Conservation (phyloP, 805 yeast species). For the Zygoascus bituminiphila region DNA sequence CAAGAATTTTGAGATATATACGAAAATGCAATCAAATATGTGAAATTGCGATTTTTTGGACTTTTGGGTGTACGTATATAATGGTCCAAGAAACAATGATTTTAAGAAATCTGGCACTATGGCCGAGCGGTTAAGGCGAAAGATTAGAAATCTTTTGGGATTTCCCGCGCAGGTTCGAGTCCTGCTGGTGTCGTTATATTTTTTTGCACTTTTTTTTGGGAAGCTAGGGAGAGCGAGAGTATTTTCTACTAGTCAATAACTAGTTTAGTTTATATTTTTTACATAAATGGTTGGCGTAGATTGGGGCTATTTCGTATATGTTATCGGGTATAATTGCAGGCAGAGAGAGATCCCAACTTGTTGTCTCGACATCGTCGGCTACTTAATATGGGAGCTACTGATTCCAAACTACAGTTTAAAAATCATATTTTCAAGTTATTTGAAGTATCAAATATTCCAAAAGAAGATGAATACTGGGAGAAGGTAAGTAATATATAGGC, state of each 20-base stretch:
- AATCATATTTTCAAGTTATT: slow-evolving; percentile 50
- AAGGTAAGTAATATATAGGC: slow-evolving; percentile 23
- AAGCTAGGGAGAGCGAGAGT: no score
- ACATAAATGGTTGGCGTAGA: no score
- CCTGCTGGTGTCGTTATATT: slow-evolving; percentile 31
- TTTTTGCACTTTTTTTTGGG: slow-evolving; percentile 12
- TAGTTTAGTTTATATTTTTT: no score
- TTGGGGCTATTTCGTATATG: no score
- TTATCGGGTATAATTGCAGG: no score
- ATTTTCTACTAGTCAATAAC: no score
- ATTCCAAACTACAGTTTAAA: slow-evolving; percentile 53
- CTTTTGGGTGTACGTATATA: no score
- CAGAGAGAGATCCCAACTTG: no score
- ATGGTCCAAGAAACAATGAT: neutral
- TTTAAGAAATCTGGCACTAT: slow-evolving; percentile 21
- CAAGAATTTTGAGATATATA: no score
- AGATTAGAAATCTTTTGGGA: slow-evolving; percentile 34
- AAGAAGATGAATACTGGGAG: slow-evolving; percentile 35
- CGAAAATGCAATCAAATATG: neutral
- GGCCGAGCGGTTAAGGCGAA: slow-evolving; percentile 36
- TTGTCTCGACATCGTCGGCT: neutral
- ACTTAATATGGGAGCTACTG: slow-evolving; percentile 61
- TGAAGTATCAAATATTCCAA: slow-evolving; percentile 26
- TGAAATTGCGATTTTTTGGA: no score
- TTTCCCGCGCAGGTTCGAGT: slow-evolving; percentile 34